Base-by-base conservation (phyloP, 1,284 basidiomycete genomes). In the Rhodotorula sp. region DNA sequence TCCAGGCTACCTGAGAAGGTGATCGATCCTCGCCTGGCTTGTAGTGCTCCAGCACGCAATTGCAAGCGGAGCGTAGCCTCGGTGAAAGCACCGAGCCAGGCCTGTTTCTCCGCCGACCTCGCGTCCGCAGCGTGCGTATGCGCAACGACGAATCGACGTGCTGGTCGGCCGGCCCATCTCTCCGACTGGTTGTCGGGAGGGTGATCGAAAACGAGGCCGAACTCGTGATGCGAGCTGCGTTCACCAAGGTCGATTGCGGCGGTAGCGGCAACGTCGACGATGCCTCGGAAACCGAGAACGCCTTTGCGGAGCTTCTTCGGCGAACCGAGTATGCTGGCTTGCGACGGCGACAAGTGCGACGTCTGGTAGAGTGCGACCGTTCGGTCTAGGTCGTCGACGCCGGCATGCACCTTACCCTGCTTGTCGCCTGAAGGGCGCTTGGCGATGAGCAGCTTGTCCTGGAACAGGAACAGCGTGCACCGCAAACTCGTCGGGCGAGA, bases 381-480 rank as follows among this genome's bases (percentile, higher is more conserved):
- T 78, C 87, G 90, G 64, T 90, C 87, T 26, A 93, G 83, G 62
- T 94, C 90, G 76, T 96, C 92, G 58, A 99, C 83, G 0, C 96
- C 95, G 3, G 92, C 87, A 33, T 93, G 81, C 30, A 84, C 82
- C 59, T 87, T 85, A 0, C 91, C 94, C 55, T 87, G 86, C 77
- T 89, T 89, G 6, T 86, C 85, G 56, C 86, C 86, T 14, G 86
- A 84, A 4, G 91, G 89, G 44, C 96, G 87, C 82, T 98, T 98
- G 64, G 89, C 89, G 70, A 99, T 88, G 79, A 97, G 86, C 44
- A 99, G 83, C 78, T 93, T 92, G 82, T 99, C 96, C 77, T 95
- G 91, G 78, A 99, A 99, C 54, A 99, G 84, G 80, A 99, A 91
- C 48, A 99, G 83, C 1, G 91, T 92, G 80, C 91, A 95, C 77